Evolutionary conservation across 2,329 filamentous ascomycete genomes (phyloP), one percentile per base, ranked within the genome.

Genomic region (Penicillium sclerotiorum): DNA sequence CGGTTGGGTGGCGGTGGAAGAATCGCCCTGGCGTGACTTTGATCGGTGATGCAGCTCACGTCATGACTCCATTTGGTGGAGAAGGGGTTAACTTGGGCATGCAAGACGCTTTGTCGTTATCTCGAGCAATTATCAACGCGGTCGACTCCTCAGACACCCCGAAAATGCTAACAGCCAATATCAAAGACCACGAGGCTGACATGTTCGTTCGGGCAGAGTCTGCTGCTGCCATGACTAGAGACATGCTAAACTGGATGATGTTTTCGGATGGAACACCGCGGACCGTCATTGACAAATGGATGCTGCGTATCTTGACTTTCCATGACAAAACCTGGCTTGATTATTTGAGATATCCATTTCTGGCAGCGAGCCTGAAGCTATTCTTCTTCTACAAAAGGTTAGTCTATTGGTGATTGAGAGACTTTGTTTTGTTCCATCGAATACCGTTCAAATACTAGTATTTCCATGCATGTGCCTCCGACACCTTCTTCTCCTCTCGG

Each of bases 21-120:
- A 49, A 62, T 42, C 48, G 43, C 7, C 35, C 57, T 22, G 56
- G 58, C n/a, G 43, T 60, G 1, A 63, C 64, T 4, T 30, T 66
- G 6, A 56, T 62, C 21, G 64, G 64, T 4, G 59, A 67, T 39
- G 57, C 65, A 15, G 59, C 63, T 4, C 63, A 66, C 47, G 28
- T 65, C 6, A 67, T 67, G 63, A 56, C 53, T 3, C 62, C 61
- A 3, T 68, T 66, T 52, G 54, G 60, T 13, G 65, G 60, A 5
- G 56, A 59, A 23, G 56, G 58, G 8, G 58, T 64, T 8, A 67
- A 65, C 23, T 3, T 56, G 33, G 37, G 42, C 3, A 50, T 55
- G 47, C 25, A 50, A 32, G 43, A 57, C 33, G 37, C 45, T 2
- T 27, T 22, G 15, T 30, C 46, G 33, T 22, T 50, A 18, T 56